These are phyloP conservation scores for Naegleria lovaniensis DNA, from an alignment of 208 protist genomes.

Conservation along the genomic window DNA sequence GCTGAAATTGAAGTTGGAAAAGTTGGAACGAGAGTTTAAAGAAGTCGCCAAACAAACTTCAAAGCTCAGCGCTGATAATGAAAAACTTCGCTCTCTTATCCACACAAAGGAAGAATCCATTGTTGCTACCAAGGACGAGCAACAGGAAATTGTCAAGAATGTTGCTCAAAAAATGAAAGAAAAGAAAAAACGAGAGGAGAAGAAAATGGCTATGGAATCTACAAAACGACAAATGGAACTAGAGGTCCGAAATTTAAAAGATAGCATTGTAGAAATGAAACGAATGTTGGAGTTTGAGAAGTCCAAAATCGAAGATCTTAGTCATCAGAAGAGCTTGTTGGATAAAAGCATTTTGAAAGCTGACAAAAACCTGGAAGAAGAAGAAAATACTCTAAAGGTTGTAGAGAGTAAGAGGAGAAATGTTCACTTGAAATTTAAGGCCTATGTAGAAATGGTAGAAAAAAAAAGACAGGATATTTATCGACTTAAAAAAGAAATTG, in stretches of 20 bases:
- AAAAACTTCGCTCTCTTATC: neutral
- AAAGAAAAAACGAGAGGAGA: neutral
- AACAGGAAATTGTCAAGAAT: neutral
- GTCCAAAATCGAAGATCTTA: neutral
- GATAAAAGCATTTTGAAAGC: neutral
- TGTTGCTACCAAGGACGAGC: neutral
- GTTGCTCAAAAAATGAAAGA: neutral
- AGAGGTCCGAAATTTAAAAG: neutral
- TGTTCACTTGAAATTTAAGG: neutral
- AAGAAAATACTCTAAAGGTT: neutral
- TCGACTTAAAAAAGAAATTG: conserved; percentile 43
- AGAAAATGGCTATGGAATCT: neutral
- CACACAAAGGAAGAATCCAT: neutral
- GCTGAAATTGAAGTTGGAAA: neutral
- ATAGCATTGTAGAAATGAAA: neutral
- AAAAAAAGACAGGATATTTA: neutral
- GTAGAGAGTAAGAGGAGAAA: neutral
- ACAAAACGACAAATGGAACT: neutral
- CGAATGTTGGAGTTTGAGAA: neutral
- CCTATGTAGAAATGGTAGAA: neutral
- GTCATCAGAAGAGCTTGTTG: neutral
- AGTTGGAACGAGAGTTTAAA: conserved; percentile 7
- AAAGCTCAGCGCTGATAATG: neutral
- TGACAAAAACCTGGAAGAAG: neutral
- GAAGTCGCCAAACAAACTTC: neutral